phyloP scores from a whole-genome alignment of 2,329 filamentous ascomycete genomes.

The Ophiocordyceps sinensis region DNA sequence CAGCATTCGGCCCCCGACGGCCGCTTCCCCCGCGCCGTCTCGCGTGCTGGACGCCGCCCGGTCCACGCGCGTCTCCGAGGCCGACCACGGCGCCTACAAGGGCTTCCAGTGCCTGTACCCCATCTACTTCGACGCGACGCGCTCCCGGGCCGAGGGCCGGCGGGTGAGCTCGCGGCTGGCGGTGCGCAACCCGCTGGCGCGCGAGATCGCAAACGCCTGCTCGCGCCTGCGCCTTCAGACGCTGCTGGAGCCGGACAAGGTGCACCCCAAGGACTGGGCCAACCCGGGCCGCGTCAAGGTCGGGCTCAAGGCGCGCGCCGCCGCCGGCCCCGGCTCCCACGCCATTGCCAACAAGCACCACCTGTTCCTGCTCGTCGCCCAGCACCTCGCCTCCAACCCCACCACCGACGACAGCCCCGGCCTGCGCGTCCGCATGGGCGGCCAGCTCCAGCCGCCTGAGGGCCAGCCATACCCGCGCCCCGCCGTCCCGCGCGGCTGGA shows the following conservation, averaged over 20 bases:
- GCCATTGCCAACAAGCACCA: conserved; percentile 71
- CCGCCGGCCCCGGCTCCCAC: conserved; percentile 2
- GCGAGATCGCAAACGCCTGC: conserved; percentile 80
- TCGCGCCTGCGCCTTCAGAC: conserved; percentile 54
- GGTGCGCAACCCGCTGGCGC: conserved; percentile 72
- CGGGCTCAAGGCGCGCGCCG: conserved; percentile 44
- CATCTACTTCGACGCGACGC: conserved; percentile 76
- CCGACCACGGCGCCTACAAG: conserved; percentile 46
- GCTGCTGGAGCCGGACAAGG: conserved; percentile 80
- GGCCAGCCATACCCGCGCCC: conserved; percentile 57
- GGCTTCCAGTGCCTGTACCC: conserved; percentile 86
- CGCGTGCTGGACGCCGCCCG: too few species aligned
- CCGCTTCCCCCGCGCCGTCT: too few species aligned
- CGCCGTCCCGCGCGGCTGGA: conserved; percentile 76
- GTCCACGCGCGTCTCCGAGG: conserved; percentile 16
- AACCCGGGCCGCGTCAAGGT: conserved; percentile 88
- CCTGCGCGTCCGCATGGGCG: conserved; percentile 57
- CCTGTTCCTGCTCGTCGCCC: conserved; percentile 66
- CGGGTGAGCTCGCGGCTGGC: conserved; percentile 61
- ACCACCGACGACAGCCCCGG: conserved; percentile 56
- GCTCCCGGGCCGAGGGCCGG: conserved; percentile 64
- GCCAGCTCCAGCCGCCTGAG: conserved; percentile 47
- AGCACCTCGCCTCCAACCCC: conserved; percentile 64
- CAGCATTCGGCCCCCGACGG: neutral
- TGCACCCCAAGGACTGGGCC: conserved; percentile 92